Conservation (phyloP, 345 rosid genomes). For the Clausena lansium region DNA sequence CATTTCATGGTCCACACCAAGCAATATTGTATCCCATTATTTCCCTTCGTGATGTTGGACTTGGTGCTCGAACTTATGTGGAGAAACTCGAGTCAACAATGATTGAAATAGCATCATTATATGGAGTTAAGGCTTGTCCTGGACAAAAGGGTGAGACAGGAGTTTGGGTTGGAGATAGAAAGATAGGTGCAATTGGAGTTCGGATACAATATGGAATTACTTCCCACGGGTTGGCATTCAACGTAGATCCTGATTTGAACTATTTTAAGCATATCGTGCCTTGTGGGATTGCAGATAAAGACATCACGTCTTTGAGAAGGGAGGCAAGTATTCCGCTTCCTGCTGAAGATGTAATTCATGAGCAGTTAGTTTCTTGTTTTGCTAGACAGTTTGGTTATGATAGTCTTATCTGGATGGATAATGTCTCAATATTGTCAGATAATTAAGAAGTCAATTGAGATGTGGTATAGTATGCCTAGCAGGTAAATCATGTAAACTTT, state of each 20-base stretch:
- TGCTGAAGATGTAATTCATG: conserved; percentile 65
- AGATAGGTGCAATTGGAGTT: conserved; percentile 92
- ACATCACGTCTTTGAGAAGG: conserved; percentile 72
- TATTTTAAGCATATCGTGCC: conserved; percentile 91
- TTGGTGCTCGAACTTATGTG: conserved; percentile 78
- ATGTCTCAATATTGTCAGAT: conserved; percentile 28
- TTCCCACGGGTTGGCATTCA: conserved; percentile 86
- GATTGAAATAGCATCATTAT: conserved; percentile 68
- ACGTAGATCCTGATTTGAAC: conserved; percentile 72
- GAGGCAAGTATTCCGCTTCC: conserved; percentile 65
- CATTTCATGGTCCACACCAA: conserved; percentile 89
- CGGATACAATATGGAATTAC: conserved; percentile 73
- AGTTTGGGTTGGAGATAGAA: conserved; percentile 87
- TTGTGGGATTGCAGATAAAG: conserved; percentile 86
- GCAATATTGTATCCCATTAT: conserved; percentile 77
- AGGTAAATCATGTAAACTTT: neutral
- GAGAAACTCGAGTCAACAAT: conserved; percentile 73
- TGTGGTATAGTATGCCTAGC: conserved; percentile 10
- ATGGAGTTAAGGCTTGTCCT: conserved; percentile 66
- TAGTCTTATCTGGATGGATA: conserved; percentile 49
- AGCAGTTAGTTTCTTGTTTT: conserved; percentile 79
- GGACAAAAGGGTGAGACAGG: conserved; percentile 79
- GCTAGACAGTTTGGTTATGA: conserved; percentile 52
- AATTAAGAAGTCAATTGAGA: conserved; percentile 17
- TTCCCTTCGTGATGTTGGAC: conserved; percentile 61